Conservation (phyloP, 805 yeast species). For the Yamadazyma sp. region DNA sequence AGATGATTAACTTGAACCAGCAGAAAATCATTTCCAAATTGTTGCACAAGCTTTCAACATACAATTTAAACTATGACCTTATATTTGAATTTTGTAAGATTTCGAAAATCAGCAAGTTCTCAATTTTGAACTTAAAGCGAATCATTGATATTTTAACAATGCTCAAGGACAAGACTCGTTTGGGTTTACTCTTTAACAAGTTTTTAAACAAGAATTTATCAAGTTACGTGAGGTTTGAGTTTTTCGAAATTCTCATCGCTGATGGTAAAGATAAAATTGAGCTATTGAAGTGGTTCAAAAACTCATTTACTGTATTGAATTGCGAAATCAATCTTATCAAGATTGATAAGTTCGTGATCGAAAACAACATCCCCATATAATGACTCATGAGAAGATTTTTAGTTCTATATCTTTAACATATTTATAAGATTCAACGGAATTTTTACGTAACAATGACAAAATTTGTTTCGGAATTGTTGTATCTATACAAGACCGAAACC, state of each 20-base stretch:
- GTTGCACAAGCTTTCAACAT: conserved; percentile 5
- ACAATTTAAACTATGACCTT: conserved; percentile 4
- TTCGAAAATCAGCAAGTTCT: conserved; percentile 19
- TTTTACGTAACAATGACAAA: too few relatives aligned
- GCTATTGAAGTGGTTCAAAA: conserved; percentile 24
- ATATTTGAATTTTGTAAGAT: conserved; percentile 25
- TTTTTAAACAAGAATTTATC: conserved; percentile 20
- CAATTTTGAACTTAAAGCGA: conserved; percentile 22
- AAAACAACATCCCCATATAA: conserved; percentile 7
- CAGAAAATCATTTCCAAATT: conserved; percentile 10
- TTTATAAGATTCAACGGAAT: background rate
- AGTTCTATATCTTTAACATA: background rate
- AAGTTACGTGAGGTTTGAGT: conserved; percentile 29
- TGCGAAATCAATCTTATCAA: conserved; percentile 23
- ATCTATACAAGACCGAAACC: too few relatives aligned
- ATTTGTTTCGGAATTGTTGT: too few relatives aligned
- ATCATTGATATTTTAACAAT: conserved; percentile 28
- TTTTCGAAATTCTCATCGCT: conserved; percentile 25
- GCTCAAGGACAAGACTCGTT: conserved; percentile 20
- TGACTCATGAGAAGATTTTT: conserved; percentile 5
- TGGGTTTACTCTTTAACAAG: conserved; percentile 29
- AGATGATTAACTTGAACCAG: conserved; percentile 11
- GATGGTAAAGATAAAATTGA: conserved; percentile 19
- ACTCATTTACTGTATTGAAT: conserved; percentile 23
- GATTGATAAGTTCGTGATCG: conserved; percentile 1